phyloP scores from a whole-genome alignment of 306 rosid species.

The Arachis stenosperma region DNA sequence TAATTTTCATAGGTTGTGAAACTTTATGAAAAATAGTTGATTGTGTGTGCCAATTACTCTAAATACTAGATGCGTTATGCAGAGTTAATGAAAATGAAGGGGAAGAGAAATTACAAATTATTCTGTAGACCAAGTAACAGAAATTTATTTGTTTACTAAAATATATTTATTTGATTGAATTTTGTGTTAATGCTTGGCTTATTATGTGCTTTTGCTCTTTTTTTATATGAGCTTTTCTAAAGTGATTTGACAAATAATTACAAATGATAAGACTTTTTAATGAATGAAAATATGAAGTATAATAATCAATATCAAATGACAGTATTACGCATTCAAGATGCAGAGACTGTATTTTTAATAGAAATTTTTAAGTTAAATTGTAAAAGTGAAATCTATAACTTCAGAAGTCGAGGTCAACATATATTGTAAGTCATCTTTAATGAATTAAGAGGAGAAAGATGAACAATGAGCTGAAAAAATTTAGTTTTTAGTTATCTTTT shows the following conservation, averaged over 20 bases:
- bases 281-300: constrained; percentile 22
- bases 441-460: neutral
- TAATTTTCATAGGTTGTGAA: constrained; percentile 66
- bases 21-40: constrained; percentile 89
- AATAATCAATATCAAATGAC: constrained; percentile 2
- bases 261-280: constrained; percentile 9
- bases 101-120: constrained; percentile 89
- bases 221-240: constrained; percentile 8
- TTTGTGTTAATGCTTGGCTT: constrained; percentile 32
- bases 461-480: neutral
- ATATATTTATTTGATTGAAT: constrained; percentile 30
- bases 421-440: neutral
- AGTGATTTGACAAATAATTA: constrained; percentile 20
- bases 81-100: constrained; percentile 83
- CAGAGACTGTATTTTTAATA: constrained; percentile 13
- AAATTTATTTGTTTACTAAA: constrained; percentile 49
- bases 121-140: constrained; percentile 83
- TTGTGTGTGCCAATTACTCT: constrained; percentile 86
- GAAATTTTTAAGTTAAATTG: constrained; percentile 11
- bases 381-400: constrained; percentile 12
- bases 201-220: neutral
- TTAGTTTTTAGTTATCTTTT: too few species aligned
- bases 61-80: constrained; percentile 94
- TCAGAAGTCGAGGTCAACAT: constrained; percentile 8
- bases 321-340: constrained; percentile 5